Conservation (phyloP, 2,329 filamentous ascomycete species). For the Zasmidium citrigriseum region DNA sequence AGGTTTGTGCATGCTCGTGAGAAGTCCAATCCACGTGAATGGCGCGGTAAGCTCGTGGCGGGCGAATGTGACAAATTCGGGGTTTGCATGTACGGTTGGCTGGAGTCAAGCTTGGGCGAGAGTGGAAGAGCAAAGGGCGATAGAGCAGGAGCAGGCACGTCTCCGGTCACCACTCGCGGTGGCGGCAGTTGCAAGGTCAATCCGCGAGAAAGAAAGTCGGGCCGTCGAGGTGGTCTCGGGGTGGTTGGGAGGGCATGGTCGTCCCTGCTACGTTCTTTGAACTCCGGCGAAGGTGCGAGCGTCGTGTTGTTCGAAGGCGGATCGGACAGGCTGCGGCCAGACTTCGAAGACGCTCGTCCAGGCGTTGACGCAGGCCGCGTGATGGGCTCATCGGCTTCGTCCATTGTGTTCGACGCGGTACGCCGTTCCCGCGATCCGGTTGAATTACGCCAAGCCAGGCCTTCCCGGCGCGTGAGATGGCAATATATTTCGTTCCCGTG, state of each 20-base stretch:
- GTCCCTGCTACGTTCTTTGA: slow-evolving; percentile 44
- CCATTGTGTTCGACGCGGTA: background rate
- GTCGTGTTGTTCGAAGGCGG: slow-evolving; percentile 39
- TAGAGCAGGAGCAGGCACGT: slow-evolving; percentile 33
- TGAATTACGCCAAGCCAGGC: background rate
- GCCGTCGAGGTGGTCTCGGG: slow-evolving; percentile 66
- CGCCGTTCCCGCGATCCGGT: background rate
- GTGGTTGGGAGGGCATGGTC: slow-evolving; percentile 41
- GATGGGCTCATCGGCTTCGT: slow-evolving; percentile 4
- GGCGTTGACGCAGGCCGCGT: slow-evolving; percentile 6
- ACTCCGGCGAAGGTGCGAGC: slow-evolving; percentile 48
- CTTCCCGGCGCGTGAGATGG: background rate
- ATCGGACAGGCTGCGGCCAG: slow-evolving; percentile 47
- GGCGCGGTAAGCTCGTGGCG: slow-evolving; percentile 81
- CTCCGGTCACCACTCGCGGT: slow-evolving; percentile 43
- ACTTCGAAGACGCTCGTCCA: slow-evolving; percentile 19
- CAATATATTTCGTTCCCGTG: background rate
- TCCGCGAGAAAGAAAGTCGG: slow-evolving; percentile 62
- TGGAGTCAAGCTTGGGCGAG: slow-evolving; percentile 82
- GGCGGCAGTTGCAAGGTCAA: slow-evolving; percentile 70
- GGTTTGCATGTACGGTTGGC: slow-evolving; percentile 69
- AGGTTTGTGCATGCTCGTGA: slow-evolving; percentile 90
- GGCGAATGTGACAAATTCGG: slow-evolving; percentile 56
- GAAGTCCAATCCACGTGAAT: slow-evolving; percentile 89
- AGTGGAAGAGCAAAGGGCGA: slow-evolving; percentile 59